Evolutionary conservation across 2,329 filamentous ascomycete species (phyloP), one percentile per base, ranked within the genome.

Genomic region (Huntiella savannae): DNA sequence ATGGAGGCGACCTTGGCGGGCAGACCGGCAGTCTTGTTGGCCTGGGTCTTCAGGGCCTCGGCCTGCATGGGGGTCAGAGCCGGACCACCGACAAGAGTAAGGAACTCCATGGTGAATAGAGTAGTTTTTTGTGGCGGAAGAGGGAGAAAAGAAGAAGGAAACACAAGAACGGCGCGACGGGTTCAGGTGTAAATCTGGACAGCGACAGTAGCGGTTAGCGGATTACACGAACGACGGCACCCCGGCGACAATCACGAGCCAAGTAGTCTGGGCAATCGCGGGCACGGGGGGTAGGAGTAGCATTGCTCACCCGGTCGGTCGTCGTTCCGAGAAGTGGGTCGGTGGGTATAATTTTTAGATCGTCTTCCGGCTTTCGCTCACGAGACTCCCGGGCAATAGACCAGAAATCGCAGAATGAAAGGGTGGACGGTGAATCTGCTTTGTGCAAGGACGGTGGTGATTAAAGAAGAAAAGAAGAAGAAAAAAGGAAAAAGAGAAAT

Each of bases 51-150:
- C 50, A 69, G 60, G 58, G 66, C 63, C 52, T 64, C 60, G 49
- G 65, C 56, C 55, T 63, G 61, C 49, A 62, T 61, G 44, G 57
- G 54, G 48, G 65, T 67, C 59, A 69, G 73, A 59, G 74, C 75
- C 47, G 69, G 59, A 52, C 60, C 56, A 52, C 63, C 63, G 48
- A 64, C 56, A 49, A 65, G 58, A 45, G 53, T 55, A n/a, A 55
- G 53, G 43, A 53, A 55, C 46, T 54, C 53, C 53, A 55, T 55
- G 7, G 7, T 40, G 38, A 33, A 32, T 8, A 34, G 22, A 32
- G 13, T 28, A 28, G 8, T 28, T 28, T 28, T 28, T 7, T 28
- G 22, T 28, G 22, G 22, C n/a, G 43, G 22, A 36, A 42, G 43
- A 38, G 33, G 12, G 15, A 45, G 19, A 36, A 40, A 17, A 35